phyloP scores from a whole-genome alignment of 805 yeast genomes.

The Candida suzukii region DNA sequence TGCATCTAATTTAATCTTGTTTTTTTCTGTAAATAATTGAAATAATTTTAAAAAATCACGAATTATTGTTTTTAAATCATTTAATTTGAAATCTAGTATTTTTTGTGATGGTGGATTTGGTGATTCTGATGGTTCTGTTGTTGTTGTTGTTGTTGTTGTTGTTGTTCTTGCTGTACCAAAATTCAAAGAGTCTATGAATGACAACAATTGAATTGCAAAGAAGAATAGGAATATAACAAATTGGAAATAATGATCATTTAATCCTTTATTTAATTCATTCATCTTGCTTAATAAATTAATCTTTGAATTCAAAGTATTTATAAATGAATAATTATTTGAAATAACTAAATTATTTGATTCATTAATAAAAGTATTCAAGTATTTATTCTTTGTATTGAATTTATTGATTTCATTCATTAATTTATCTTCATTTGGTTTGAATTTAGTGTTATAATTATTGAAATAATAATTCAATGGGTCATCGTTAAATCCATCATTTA shows the following conservation, averaged over 20 bases:
- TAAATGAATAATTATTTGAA: not conserved
- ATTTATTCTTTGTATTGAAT: too few relatives aligned
- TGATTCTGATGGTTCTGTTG: not conserved
- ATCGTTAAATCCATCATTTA: not conserved
- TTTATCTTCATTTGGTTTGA: not conserved
- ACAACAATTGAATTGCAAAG: slow-evolving; percentile 4
- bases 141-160: too few relatives aligned
- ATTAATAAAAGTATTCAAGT: not conserved
- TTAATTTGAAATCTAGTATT: not conserved
- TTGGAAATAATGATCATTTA: not conserved
- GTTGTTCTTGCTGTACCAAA: not conserved
- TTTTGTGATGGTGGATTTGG: too few relatives aligned
- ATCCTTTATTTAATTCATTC: not conserved
- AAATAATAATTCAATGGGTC: not conserved
- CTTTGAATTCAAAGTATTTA: not conserved
- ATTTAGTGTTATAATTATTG: not conserved
- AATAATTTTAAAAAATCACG: not conserved
- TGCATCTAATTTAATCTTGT: not conserved
- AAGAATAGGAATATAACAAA: slow-evolving; percentile 2
- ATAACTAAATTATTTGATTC: not conserved
- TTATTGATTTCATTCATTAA: too few relatives aligned
- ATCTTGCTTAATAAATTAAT: not conserved
- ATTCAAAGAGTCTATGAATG: slow-evolving; percentile 2
- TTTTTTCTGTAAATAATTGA: not conserved
- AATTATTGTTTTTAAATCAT: not conserved